Conservation (phyloP, 306 rosid species). For the Vicia sativa region DNA sequence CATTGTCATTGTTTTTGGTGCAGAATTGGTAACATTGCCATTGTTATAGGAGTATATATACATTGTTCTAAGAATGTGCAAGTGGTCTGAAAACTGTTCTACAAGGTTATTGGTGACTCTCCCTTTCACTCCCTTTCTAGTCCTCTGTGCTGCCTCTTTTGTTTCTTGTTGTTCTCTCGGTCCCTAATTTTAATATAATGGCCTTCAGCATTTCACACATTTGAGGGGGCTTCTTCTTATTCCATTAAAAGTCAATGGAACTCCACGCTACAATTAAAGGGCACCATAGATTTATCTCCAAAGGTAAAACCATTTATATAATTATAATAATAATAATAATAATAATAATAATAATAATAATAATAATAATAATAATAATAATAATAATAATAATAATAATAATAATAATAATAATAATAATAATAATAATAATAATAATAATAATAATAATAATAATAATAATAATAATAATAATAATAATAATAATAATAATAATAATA, state of each 20-base stretch:
- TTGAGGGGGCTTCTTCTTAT: not conserved
- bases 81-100: not conserved
- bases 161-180: not conserved
- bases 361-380: no score
- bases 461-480: no score
- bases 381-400: no score
- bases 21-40: no score
- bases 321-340: no score
- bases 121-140: not conserved
- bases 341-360: no score
- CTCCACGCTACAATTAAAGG: not conserved
- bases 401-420: no score
- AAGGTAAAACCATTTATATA: not conserved
- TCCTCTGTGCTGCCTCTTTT: not conserved
- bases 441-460: no score
- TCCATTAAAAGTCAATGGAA: not conserved
- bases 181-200: not conserved
- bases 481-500: no score
- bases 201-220: not conserved
- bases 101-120: not conserved
- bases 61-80: no score
- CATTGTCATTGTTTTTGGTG: conserved; percentile 16
- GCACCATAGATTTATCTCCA: not conserved
- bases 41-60: no score
- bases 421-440: no score